phyloP scores from a whole-genome alignment of 768 basidiomycete genomes.

The Russula sp. region DNA sequence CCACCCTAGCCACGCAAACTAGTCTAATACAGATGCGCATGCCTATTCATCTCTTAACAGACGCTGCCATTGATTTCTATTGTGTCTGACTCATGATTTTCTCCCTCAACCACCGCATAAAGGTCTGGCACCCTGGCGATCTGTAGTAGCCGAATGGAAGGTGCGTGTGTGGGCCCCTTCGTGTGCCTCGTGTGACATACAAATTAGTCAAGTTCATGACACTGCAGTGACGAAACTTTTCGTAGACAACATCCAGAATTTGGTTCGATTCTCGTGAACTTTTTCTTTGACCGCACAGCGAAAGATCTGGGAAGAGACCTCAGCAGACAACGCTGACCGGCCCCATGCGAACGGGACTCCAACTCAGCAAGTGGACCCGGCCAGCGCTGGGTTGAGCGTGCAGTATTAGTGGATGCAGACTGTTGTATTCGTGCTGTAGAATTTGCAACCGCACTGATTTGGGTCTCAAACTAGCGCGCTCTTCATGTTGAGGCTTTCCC shows the following conservation, averaged over 20 bases:
- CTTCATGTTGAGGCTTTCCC: not conserved
- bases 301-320: constrained; percentile 84
- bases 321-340: constrained; percentile 26
- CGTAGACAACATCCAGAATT: constrained; percentile 95
- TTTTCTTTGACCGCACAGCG: constrained; percentile 85
- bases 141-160: constrained; percentile 86
- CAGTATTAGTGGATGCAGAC: constrained; percentile 71
- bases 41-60: constrained; percentile 64
- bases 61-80: constrained; percentile 87
- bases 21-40: constrained; percentile 75
- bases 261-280: constrained; percentile 77
- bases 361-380: too few species aligned
- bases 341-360: too few species aligned
- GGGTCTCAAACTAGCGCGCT: constrained; percentile 74
- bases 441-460: constrained; percentile 90
- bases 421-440: constrained; percentile 90
- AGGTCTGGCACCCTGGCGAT: constrained; percentile 84
- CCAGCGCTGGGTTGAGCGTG: constrained; percentile 74
- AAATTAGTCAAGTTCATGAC: constrained; percentile 71
- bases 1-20: constrained; percentile 58
- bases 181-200: not conserved
- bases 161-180: constrained; percentile 33
- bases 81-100: constrained; percentile 76
- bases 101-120: constrained; percentile 81
- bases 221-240: constrained; percentile 73